Conservation (phyloP, 2,329 filamentous ascomycete genomes). For the Arthrocladium fulminans region DNA sequence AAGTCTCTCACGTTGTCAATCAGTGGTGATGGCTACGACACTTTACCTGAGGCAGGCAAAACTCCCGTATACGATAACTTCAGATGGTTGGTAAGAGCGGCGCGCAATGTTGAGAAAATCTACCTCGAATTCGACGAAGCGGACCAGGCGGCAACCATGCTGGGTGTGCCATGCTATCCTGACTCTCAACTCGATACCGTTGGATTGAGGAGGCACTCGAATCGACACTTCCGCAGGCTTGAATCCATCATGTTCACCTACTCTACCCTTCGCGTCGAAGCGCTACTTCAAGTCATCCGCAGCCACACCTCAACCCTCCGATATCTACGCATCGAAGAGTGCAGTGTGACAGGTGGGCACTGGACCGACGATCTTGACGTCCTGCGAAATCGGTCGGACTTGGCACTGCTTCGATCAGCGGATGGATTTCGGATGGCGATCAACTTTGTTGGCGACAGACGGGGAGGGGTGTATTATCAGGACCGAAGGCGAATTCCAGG, state of each 20-base stretch:
- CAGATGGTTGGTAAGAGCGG: background rate
- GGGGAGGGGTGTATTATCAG: too few relatives aligned
- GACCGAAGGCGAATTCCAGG: too few relatives aligned
- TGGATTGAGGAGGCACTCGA: background rate
- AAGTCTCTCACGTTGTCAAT: background rate
- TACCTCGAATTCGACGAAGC: background rate
- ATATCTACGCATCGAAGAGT: background rate
- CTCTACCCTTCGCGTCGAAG: background rate
- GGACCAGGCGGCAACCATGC: background rate
- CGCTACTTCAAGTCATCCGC: background rate
- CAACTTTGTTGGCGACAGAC: too few relatives aligned
- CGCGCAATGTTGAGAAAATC: background rate
- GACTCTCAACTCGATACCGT: background rate
- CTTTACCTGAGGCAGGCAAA: background rate
- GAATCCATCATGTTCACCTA: background rate
- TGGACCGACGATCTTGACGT: background rate
- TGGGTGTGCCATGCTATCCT: background rate
- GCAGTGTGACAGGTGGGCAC: background rate
- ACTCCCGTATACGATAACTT: background rate
- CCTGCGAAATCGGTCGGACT: too few relatives aligned
- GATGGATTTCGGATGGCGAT: too few relatives aligned
- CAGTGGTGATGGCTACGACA: background rate
- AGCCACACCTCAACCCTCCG: background rate
- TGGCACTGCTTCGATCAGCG: too few relatives aligned
- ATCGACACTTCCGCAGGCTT: background rate